These are phyloP conservation scores for Myxozyma kluyveri DNA, from an alignment of 805 yeast genomes.

Conservation along the genomic window DNA sequence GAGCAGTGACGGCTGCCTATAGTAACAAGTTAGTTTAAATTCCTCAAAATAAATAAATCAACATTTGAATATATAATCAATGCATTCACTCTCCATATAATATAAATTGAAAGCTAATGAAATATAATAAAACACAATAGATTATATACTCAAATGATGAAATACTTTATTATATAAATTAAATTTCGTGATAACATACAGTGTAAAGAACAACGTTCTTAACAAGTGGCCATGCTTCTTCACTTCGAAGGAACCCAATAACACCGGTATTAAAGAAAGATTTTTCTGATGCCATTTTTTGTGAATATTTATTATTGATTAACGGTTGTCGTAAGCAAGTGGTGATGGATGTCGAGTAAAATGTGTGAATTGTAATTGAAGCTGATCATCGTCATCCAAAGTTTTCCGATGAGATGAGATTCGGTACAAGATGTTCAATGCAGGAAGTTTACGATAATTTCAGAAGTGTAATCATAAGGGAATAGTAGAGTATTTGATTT, in stretches of 20 bases:
- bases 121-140: background rate
- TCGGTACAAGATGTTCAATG: too few species aligned
- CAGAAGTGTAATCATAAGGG: too few species aligned
- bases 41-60: too few species aligned
- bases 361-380: too few species aligned
- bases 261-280: slow-evolving; percentile 2
- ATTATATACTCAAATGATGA: background rate
- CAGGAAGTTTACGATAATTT: too few species aligned
- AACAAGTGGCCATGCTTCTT: slow-evolving; percentile 24
- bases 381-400: too few species aligned
- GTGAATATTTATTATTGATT: background rate
- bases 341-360: background rate
- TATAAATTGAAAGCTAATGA: background rate
- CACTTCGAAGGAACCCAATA: slow-evolving; percentile 8
- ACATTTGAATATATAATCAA: too few species aligned
- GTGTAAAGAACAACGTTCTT: slow-evolving; percentile 16
- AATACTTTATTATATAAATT: background rate
- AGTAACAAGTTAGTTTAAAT: background rate
- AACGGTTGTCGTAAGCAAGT: background rate
- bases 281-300: slow-evolving; percentile 15
- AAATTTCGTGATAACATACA: slow-evolving; percentile 11
- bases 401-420: too few species aligned
- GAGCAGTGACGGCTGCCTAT: slow-evolving; percentile 14
- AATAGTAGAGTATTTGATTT: background rate
- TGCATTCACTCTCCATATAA: too few species aligned